A percentile compares a stretch with the other conserved stretches of the same genome.
phyloP scores from a whole-genome alignment of 2,329 filamentous ascomycete species.

The Xylaria sp. region DNA sequence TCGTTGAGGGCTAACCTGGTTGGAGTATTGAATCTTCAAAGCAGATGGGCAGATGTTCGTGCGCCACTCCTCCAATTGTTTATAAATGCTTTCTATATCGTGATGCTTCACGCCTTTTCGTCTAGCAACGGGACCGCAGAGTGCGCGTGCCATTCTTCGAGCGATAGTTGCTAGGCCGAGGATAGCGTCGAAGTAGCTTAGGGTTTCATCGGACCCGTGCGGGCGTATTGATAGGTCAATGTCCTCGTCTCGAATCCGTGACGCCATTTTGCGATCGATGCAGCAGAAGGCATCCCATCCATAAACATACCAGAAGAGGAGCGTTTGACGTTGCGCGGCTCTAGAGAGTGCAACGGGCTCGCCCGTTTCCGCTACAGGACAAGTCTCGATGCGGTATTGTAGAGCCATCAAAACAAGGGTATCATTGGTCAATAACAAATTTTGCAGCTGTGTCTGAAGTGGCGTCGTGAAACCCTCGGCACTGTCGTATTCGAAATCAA shows the following conservation, averaged over 20 bases:
- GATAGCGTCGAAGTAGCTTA: slow-evolving; percentile 29
- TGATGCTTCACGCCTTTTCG: slow-evolving; percentile 19
- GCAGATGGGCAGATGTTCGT: slow-evolving; percentile 13
- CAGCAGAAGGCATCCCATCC: slow-evolving; percentile 26
- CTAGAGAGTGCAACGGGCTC: slow-evolving; percentile 7
- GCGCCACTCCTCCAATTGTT: slow-evolving; percentile 32
- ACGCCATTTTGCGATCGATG: slow-evolving; percentile 27
- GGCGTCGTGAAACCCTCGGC: slow-evolving; percentile 6
- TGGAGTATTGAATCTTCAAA: slow-evolving; percentile 1
- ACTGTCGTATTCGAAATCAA: slow-evolving; percentile 27
- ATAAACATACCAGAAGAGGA: slow-evolving; percentile 29
- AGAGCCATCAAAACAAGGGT: slow-evolving; percentile 29
- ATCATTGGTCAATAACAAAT: slow-evolving; percentile 29
- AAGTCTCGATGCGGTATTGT: slow-evolving; percentile 28
- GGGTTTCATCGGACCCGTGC: slow-evolving; percentile 12
- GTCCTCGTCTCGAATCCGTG: slow-evolving; percentile 28
- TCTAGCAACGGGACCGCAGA: slow-evolving; percentile 21
- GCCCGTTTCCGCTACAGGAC: background rate
- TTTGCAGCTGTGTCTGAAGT: slow-evolving; percentile 24
- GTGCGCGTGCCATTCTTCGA: slow-evolving; percentile 20
- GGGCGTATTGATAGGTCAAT: slow-evolving; percentile 16
- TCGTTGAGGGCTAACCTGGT: background rate
- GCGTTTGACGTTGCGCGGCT: slow-evolving; percentile 19
- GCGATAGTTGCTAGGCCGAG: slow-evolving; percentile 26
- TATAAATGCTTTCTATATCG: slow-evolving; percentile 23